Evolutionary conservation across 768 basidiomycete species (phyloP).

Genomic region (Tylopilus balloui): DNA sequence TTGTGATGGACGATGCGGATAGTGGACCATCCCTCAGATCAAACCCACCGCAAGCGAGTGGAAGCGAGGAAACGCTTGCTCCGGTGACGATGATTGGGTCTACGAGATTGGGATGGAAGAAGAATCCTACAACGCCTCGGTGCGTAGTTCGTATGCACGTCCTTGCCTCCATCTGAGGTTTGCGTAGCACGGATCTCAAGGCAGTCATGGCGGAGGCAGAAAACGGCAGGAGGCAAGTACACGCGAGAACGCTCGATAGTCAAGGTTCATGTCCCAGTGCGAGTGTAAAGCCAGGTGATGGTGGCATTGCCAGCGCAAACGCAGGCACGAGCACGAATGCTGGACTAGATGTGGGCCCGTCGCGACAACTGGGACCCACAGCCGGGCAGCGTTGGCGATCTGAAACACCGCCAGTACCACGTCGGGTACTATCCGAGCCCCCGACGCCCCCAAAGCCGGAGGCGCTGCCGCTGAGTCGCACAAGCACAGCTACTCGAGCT

Average conservation of each 20-base stretch:
- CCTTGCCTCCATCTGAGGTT: conserved; percentile 13
- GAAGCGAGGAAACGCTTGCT: background rate
- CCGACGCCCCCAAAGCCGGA: conserved; percentile 4
- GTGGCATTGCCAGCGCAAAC: background rate
- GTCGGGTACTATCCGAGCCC: conserved; percentile 9
- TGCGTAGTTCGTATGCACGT: conserved; percentile 29
- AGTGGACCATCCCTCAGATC: conserved; percentile 27
- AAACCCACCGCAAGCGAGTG: conserved; percentile 7
- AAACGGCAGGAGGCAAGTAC: conserved; percentile 20
- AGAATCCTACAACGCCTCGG: conserved; percentile 44
- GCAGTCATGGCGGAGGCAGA: conserved; percentile 80
- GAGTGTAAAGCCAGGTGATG: background rate
- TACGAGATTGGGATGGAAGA: conserved; percentile 44
- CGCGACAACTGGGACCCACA: background rate
- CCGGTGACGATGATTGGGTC: background rate
- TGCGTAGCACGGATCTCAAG: conserved; percentile 72
- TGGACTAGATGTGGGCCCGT: background rate
- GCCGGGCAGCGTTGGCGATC: conserved; percentile 7
- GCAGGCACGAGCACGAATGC: background rate
- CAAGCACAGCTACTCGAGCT: conserved; percentile 9
- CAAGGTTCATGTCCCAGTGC: background rate
- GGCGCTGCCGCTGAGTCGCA: background rate
- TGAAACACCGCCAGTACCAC: conserved; percentile 5
- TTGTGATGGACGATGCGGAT: conserved; percentile 80
- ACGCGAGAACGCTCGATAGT: background rate